Base-by-base conservation (phyloP, 345 rosid species). In the Hypericum androsaemum region DNA sequence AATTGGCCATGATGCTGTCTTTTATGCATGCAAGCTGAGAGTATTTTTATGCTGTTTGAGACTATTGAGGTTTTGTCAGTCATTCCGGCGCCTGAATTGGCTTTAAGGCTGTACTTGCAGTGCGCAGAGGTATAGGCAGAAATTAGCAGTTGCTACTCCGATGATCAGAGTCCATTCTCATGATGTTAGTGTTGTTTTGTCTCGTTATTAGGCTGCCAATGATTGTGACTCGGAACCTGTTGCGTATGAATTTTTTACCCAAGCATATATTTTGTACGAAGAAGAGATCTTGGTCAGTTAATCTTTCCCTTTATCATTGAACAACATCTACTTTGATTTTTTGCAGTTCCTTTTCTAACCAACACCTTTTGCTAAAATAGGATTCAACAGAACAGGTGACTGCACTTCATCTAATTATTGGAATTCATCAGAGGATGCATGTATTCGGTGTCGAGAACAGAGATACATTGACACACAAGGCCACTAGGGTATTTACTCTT, bases 231-330 rank as follows among this genome's bases (percentile, higher is more conserved):
- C 83, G 66, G 99, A 92, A 63, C 99, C 97, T 7, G 88, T 88
- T 62, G 97, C 99, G 0, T 92, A 88, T 51, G 99, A 92, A 65
- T 88, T 92, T 76, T 92, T 92, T 73, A 92, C 99, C 3, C 99
- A 92, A 64, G 99, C 99, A n/a, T 92, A 83, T 64, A 88, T 92
- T 63, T 73, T 92, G 40, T 88, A 92, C 54, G 99, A 92, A 74
- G 98, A 92, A 82, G 95, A 92, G 64, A 77, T 92, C 46, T 88
- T 94, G 45, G 97, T 92, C 63, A 81, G 99, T 79, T 75, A 50
- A 36, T 57, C 13, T 1, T 22, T 22, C 32, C 6, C 55, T 7
- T 9, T 16, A 39, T 69, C 11, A 12, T 39, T 54, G 32, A 13
- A 47, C 14, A 37, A 15, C 12, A 15, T 12, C 16, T 7, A 37